Evolutionary conservation across 768 basidiomycete genomes (phyloP).

Genomic region (Mycena pura): DNA sequence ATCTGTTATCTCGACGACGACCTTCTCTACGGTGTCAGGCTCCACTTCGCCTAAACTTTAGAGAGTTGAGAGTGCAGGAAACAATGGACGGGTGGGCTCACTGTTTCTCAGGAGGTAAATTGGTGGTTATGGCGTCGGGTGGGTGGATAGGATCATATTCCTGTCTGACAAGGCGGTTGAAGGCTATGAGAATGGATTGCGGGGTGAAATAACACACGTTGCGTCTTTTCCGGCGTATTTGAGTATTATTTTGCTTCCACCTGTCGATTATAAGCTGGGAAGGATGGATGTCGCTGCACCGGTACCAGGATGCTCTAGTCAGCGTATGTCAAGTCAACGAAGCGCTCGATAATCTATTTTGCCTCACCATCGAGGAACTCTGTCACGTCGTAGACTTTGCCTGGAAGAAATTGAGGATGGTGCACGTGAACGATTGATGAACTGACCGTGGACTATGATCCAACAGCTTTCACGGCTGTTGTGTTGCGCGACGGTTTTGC

Average conservation of each 20-base stretch:
- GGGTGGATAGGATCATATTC: constrained; percentile 94
- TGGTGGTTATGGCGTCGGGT: constrained; percentile 75
- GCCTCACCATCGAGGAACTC: constrained; percentile 74
- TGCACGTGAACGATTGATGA: too few relatives aligned
- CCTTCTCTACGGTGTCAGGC: constrained; percentile 66
- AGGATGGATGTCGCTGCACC: not conserved
- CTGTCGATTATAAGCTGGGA: constrained; percentile 40
- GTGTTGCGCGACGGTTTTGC: constrained; percentile 60
- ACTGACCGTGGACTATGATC: constrained; percentile 84
- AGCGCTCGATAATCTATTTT: not conserved
- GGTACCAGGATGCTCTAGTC: constrained; percentile 70
- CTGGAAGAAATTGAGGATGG: constrained; percentile 38
- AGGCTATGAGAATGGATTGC: not conserved
- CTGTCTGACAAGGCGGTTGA: constrained; percentile 45
- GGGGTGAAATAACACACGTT: constrained; percentile 58
- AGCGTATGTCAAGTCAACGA: not conserved
- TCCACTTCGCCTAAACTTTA: constrained; percentile 75
- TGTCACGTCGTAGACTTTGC: constrained; percentile 80
- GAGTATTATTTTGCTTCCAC: constrained; percentile 84
- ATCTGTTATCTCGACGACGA: constrained; percentile 67
- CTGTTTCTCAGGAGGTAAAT: constrained; percentile 88
- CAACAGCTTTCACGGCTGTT: constrained; percentile 70
- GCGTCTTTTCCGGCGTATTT: constrained; percentile 92
- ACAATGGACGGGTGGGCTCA: constrained; percentile 37
- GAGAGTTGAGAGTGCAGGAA: constrained; percentile 10